Evolutionary conservation across 371 early-diverging fungal genomes (phyloP), one percentile per base, ranked within the genome.

Genomic region (Mucor saturninus): DNA sequence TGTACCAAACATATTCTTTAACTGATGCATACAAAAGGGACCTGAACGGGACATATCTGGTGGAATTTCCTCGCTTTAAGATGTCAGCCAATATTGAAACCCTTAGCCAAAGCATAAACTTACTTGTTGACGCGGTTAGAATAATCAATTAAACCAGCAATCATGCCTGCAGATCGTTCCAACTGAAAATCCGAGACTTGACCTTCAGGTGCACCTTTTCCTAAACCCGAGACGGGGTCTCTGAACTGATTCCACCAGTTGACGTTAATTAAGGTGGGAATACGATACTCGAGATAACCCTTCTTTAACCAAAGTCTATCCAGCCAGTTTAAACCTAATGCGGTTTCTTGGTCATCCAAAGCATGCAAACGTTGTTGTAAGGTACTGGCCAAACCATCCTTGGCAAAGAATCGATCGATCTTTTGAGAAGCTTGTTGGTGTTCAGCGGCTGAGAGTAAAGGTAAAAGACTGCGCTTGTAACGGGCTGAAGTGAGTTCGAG

Each of bases 11-110:
- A 93, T 84, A 38, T 84, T 80, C 60, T 86, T 86, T 72, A 90
- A 89, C 77, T 97, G 96, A 75, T 95, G 85, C 97, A 97, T 96
- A 73, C 94, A 94, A 32, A 94, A 74, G 0, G 95, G 93, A 2
- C 77, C 76, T 37, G 88, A 86, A 31, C 87, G 83, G 42, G 89
- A 83, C 54, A 68, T 71, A 62, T 95, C 96, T 8, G 92, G 82
- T 8, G 91, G 82, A 55, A 95, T 64, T 31, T 69, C 54, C 62
- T 90, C 87, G 21, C 79, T 82, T 21, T 21, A n/a, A n/a, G n/a
- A 21, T 21, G 21, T 21, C 21, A 21, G 3, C 13, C 28, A 2
- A 6, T 46, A 13, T 7, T n/a, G 37, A 5, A 43, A 50, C 7
- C 39, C 42, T 48, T 21, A 37, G 31, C n/a, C n/a, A 42, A 13